phyloP scores from a whole-genome alignment of 257 asterid genomes.

The Echium plantagineum region DNA sequence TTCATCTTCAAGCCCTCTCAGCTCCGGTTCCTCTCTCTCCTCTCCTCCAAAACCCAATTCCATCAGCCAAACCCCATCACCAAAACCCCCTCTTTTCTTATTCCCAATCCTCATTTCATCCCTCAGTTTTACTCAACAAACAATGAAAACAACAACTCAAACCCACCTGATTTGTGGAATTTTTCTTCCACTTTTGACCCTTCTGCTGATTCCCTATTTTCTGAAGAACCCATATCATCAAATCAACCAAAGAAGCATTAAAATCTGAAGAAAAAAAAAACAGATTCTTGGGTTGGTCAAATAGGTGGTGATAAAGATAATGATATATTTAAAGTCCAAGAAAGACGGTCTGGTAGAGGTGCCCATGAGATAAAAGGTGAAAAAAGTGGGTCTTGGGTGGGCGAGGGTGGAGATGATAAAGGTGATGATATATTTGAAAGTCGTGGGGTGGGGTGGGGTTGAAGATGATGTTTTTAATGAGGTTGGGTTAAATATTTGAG shows the following conservation, averaged over 20 bases:
- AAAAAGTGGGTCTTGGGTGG: background rate
- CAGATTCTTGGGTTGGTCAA: too few species aligned
- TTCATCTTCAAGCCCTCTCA: slow-evolving; percentile 52
- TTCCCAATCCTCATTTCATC: too few species aligned
- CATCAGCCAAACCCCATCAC: slow-evolving; percentile 13
- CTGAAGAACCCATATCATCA: background rate
- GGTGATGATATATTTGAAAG: background rate
- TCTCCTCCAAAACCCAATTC: slow-evolving; percentile 28
- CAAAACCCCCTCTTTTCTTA: too few species aligned
- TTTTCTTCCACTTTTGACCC: slow-evolving; percentile 43
- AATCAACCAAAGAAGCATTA: background rate
- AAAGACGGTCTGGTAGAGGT: background rate
- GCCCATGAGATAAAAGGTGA: background rate
- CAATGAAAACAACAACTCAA: slow-evolving; percentile 16
- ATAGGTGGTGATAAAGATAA: too few species aligned
- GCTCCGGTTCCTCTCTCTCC: slow-evolving; percentile 32
- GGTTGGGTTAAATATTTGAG: too few species aligned
- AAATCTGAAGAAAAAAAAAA: too few species aligned
- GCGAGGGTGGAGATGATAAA: too few species aligned
- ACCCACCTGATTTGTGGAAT: slow-evolving; percentile 59
- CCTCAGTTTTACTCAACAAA: slow-evolving; percentile 51
- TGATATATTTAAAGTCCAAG: too few species aligned
- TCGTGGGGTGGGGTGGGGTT: slow-evolving; percentile 7
- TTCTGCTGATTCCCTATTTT: slow-evolving; percentile 20
- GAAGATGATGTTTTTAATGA: too few species aligned